Percentiles rank a stretch among this genome's conserved stretches.
These are phyloP conservation scores for Ottelia alismoides DNA, from an alignment of 106 monocot species.

Conservation along the genomic window DNA sequence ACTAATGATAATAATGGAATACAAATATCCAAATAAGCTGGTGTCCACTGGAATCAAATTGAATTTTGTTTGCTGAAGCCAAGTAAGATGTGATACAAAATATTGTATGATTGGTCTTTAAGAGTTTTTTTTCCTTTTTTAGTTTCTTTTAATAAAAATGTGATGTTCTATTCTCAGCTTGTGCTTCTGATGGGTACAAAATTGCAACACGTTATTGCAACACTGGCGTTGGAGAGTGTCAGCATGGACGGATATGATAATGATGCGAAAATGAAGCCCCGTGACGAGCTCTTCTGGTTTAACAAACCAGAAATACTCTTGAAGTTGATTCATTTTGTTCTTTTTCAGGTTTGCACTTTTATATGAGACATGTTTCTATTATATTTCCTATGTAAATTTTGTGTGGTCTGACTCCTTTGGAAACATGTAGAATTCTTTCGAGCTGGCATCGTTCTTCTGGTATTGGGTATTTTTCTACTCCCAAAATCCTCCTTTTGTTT, in stretches of 20 bases:
- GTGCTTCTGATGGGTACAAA: slow-evolving; percentile 90
- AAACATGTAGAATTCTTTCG: slow-evolving; percentile 82
- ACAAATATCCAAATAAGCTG: no score
- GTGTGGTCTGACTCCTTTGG: background rate
- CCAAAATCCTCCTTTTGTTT: no score
- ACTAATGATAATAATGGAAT: no score
- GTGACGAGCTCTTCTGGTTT: slow-evolving; percentile 96
- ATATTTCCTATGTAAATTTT: background rate
- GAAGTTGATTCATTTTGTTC: slow-evolving; percentile 83
- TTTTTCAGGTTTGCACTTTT: slow-evolving; percentile 63
- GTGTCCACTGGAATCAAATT: no score
- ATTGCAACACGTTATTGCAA: slow-evolving; percentile 83
- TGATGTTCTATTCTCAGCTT: slow-evolving; percentile 43
- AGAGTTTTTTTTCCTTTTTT: no score
- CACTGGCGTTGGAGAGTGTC: slow-evolving; percentile 78
- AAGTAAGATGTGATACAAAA: no score
- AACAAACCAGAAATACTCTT: slow-evolving; percentile 88
- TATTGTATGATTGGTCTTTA: no score
- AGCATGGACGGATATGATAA: slow-evolving; percentile 23
- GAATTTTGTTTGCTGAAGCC: no score
- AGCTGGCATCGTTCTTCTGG: slow-evolving; percentile 98
- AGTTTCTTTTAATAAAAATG: no score
- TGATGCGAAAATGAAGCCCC: slow-evolving; percentile 47
- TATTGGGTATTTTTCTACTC: slow-evolving; percentile 61
- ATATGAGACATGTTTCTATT: background rate